Evolutionary conservation across 2,329 filamentous ascomycete genomes (phyloP).

Genomic region (Paramyrothecium roridum): DNA sequence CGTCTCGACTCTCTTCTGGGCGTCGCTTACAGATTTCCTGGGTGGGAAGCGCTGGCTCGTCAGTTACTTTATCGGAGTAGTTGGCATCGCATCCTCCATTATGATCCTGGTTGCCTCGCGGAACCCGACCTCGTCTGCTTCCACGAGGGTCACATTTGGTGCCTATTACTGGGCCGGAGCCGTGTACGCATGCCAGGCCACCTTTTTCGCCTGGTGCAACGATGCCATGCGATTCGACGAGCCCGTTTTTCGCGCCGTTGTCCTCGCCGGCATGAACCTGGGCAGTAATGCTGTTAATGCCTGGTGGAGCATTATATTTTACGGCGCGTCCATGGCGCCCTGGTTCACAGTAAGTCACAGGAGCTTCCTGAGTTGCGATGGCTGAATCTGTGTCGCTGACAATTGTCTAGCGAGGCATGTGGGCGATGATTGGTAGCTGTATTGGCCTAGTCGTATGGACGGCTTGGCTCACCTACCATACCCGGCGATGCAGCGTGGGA

Average conservation of each 20-base stretch:
- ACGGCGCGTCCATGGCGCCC: conserved; percentile 63
- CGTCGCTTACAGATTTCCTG: conserved; percentile 63
- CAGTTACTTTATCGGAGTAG: conserved; percentile 64
- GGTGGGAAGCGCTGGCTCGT: conserved; percentile 63
- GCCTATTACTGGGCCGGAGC: conserved; percentile 70
- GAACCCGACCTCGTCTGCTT: conserved; percentile 29
- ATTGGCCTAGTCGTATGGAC: conserved; percentile 61
- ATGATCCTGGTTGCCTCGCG: conserved; percentile 56
- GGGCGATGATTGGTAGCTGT: conserved; percentile 66
- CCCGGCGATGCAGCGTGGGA: neutral
- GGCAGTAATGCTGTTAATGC: conserved; percentile 67
- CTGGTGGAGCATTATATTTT: conserved; percentile 73
- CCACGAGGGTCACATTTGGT: conserved; percentile 54
- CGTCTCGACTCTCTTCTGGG: conserved; percentile 64
- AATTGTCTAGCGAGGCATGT: conserved; percentile 60
- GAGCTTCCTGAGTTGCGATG: conserved; percentile 2
- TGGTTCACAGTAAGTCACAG: conserved; percentile 54
- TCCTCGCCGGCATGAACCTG: conserved; percentile 70
- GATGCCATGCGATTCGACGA: conserved; percentile 65
- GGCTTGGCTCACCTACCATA: conserved; percentile 40
- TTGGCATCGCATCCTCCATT: conserved; percentile 57
- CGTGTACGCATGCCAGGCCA: conserved; percentile 71
- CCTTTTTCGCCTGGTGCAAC: conserved; percentile 75
- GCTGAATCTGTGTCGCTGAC: conserved; percentile 4
- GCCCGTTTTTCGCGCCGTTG: conserved; percentile 59